phyloP scores from a whole-genome alignment of 2,329 filamentous ascomycete species.

The Fusarium goolgardi region DNA sequence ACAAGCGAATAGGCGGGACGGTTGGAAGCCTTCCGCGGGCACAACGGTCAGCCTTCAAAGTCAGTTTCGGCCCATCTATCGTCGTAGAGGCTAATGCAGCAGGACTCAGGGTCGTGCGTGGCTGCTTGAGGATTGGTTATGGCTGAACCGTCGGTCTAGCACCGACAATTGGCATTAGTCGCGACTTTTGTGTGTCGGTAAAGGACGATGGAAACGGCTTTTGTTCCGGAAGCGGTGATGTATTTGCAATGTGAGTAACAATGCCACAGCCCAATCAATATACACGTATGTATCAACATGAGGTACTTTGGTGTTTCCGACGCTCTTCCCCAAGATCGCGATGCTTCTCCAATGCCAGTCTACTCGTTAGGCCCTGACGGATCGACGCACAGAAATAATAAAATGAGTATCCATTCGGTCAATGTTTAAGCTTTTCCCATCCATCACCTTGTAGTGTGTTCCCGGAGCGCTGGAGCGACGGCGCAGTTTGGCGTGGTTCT shows the following conservation, averaged over 20 bases:
- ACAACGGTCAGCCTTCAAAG: constrained; percentile 27
- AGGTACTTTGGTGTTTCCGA: constrained; percentile 13
- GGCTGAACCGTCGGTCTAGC: constrained; percentile 22
- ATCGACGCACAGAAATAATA: constrained; percentile 32
- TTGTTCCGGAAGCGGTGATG: constrained; percentile 10
- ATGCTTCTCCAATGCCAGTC: constrained; percentile 31
- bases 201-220: constrained; percentile 4
- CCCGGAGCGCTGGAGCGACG: constrained; percentile 36
- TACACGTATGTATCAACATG: not conserved
- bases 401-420: constrained; percentile 38
- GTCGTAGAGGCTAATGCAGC: constrained; percentile 42
- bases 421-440: constrained; percentile 37
- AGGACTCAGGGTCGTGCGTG: constrained; percentile 38
- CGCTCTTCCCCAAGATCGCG: constrained; percentile 13
- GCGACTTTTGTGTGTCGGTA: constrained; percentile 12
- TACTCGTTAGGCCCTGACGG: constrained; percentile 16
- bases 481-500: constrained; percentile 14
- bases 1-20: constrained; percentile 29
- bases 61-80: constrained; percentile 40
- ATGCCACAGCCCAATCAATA: not conserved
- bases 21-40: constrained; percentile 41
- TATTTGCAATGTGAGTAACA: not conserved
- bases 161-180: constrained; percentile 20
- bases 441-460: constrained; percentile 11
- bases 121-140: constrained; percentile 9